Conservation (phyloP, 192 early-diverging fungal species). For the Backusella tuberculispora region DNA sequence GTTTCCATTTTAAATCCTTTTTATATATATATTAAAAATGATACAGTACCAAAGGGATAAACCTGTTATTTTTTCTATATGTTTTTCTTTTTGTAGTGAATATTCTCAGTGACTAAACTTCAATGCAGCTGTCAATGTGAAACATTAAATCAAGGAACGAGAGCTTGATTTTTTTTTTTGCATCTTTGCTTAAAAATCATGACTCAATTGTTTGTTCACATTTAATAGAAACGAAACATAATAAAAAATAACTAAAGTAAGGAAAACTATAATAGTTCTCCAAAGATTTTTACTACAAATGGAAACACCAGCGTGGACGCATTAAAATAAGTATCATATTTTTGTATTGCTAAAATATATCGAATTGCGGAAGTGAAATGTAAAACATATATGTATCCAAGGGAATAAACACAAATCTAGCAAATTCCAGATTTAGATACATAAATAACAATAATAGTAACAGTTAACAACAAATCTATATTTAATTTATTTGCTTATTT, state of each 20-base stretch:
- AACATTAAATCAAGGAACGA: neutral
- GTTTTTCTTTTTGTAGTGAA: conserved; percentile 12
- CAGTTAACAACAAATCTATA: too few relatives aligned
- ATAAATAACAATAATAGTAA: too few relatives aligned
- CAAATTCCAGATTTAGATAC: too few relatives aligned
- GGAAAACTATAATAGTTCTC: neutral
- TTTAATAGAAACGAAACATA: neutral
- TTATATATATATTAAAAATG: too few relatives aligned
- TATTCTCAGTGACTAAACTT: neutral
- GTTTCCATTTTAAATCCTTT: neutral
- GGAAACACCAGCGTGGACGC: too few relatives aligned
- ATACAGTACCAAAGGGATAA: too few relatives aligned
- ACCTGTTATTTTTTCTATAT: neutral
- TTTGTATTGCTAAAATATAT: too few relatives aligned
- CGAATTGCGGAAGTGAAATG: too few relatives aligned
- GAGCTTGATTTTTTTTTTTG: neutral
- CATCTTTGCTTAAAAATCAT: neutral
- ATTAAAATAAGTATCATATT: too few relatives aligned
- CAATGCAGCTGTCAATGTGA: neutral
- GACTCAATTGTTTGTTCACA: neutral
- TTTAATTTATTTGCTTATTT: too few relatives aligned
- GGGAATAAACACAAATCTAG: too few relatives aligned
- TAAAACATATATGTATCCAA: too few relatives aligned
- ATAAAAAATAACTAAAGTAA: conserved; percentile 3
- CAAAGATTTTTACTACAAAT: conserved; percentile 2